Conservation (phyloP, 2,329 filamentous ascomycete genomes). For the Fusarium longipes region DNA sequence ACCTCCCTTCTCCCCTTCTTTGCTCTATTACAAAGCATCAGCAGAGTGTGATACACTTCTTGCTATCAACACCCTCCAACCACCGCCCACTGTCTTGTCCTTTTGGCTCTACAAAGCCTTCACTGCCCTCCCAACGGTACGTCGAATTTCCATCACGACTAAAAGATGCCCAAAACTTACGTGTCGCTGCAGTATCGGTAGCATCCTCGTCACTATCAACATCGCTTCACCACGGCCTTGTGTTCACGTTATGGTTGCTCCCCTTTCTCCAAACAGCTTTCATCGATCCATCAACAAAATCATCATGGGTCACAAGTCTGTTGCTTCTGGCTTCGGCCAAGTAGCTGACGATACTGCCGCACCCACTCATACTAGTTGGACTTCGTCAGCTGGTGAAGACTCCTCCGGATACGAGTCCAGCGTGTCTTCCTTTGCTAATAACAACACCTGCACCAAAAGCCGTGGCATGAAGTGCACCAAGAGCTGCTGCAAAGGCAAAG, state of each 20-base stretch:
- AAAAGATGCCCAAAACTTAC: background rate
- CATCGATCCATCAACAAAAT: conserved; percentile 8
- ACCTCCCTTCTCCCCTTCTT: background rate
- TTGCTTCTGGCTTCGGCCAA: background rate
- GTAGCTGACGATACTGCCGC: background rate
- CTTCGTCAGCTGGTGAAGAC: conserved; percentile 6
- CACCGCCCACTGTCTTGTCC: background rate
- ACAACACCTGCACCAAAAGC: conserved; percentile 1
- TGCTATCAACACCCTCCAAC: background rate
- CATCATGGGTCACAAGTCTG: conserved; percentile 3
- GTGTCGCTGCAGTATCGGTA: background rate
- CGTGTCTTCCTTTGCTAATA: background rate
- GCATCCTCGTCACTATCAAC: background rate
- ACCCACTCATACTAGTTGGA: background rate
- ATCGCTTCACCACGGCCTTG: background rate
- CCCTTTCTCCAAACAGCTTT: conserved; percentile 20
- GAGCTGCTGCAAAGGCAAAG: background rate
- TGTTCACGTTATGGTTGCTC: conserved; percentile 2
- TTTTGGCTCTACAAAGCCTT: background rate
- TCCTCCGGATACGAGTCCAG: background rate
- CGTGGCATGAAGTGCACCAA: conserved; percentile 5
- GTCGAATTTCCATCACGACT: background rate
- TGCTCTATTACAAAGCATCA: background rate
- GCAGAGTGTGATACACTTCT: background rate
- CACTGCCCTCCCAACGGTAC: background rate